Conservation (phyloP, 345 rosid genomes). For the Boechera stricta region DNA sequence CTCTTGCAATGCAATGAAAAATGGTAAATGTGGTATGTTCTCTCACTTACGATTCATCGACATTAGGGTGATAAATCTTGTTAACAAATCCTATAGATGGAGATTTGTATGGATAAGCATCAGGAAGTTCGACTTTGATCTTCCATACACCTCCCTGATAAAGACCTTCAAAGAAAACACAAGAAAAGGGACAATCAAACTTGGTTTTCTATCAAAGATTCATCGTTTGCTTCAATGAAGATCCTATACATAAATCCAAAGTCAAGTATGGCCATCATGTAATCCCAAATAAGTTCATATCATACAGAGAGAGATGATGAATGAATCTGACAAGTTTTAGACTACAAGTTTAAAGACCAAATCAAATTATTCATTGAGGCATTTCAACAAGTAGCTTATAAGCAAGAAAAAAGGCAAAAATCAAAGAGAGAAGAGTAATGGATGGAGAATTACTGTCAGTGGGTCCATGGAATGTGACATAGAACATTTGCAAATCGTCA, state of each 20-base stretch:
- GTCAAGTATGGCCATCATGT: neutral
- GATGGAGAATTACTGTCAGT: slow-evolving; percentile 55
- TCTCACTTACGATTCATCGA: slow-evolving; percentile 65
- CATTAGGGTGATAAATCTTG: slow-evolving; percentile 89
- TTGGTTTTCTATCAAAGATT: neutral
- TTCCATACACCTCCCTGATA: slow-evolving; percentile 93
- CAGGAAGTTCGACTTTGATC: slow-evolving; percentile 89
- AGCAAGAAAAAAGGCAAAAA: neutral
- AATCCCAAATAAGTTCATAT: neutral
- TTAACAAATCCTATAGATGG: slow-evolving; percentile 64
- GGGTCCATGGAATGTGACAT: slow-evolving; percentile 74
- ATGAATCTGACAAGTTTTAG: slow-evolving; percentile 19
- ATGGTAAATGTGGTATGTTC: neutral
- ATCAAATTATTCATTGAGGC: slow-evolving; percentile 5
- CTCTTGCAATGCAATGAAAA: slow-evolving; percentile 1
- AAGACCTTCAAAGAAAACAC: slow-evolving; percentile 64
- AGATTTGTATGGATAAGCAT: slow-evolving; percentile 86
- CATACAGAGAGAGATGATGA: neutral
- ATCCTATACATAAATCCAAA: neutral
- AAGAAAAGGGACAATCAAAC: slow-evolving; percentile 3
- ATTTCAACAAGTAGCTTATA: slow-evolving; percentile 38
- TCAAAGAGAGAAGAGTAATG: slow-evolving; percentile 3
- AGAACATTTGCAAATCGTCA: slow-evolving; percentile 69
- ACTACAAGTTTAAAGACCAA: slow-evolving; percentile 1
- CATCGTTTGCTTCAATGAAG: too few species aligned